phyloP scores from a whole-genome alignment of 192 early-diverging fungal genomes.

The Coemansia sp. region DNA sequence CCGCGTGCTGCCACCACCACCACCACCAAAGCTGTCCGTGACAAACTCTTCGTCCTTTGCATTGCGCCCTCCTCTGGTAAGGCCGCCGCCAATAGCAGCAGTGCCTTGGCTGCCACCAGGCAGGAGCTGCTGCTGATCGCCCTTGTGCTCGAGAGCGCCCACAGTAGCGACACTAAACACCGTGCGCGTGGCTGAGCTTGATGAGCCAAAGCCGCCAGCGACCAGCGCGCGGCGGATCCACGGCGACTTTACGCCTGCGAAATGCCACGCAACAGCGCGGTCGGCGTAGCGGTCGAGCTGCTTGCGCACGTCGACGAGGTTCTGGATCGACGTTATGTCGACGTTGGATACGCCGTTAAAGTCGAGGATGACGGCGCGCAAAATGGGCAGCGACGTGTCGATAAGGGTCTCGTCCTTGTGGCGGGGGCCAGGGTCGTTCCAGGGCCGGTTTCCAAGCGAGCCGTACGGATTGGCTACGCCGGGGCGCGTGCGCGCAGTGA shows the following conservation, averaged over 20 bases:
- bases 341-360: slow-evolving; percentile 77
- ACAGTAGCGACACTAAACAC: slow-evolving; percentile 52
- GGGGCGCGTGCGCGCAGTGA: slow-evolving; percentile 50
- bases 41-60: not conserved
- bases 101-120: no score
- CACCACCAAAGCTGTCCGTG: not conserved
- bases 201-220: slow-evolving; percentile 50
- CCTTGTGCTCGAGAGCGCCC: slow-evolving; percentile 22
- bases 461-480: slow-evolving; percentile 54
- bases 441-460: slow-evolving; percentile 56
- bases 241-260: slow-evolving; percentile 52
- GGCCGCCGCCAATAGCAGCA: slow-evolving; percentile 8
- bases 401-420: slow-evolving; percentile 52
- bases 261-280: slow-evolving; percentile 57
- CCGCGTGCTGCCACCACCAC: not conserved
- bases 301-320: slow-evolving; percentile 67
- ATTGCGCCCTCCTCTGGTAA: not conserved
- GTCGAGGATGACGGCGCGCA: slow-evolving; percentile 81
- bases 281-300: slow-evolving; percentile 62
- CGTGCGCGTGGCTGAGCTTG: slow-evolving; percentile 15
- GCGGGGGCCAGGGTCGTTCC: slow-evolving; percentile 60
- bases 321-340: slow-evolving; percentile 81
- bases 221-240: slow-evolving; percentile 46
- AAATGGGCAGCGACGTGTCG: slow-evolving; percentile 46
- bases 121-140: no score